Evolutionary conservation across 2,329 filamentous ascomycete species (phyloP).

Genomic region (Arthrobotrys musiformis): DNA sequence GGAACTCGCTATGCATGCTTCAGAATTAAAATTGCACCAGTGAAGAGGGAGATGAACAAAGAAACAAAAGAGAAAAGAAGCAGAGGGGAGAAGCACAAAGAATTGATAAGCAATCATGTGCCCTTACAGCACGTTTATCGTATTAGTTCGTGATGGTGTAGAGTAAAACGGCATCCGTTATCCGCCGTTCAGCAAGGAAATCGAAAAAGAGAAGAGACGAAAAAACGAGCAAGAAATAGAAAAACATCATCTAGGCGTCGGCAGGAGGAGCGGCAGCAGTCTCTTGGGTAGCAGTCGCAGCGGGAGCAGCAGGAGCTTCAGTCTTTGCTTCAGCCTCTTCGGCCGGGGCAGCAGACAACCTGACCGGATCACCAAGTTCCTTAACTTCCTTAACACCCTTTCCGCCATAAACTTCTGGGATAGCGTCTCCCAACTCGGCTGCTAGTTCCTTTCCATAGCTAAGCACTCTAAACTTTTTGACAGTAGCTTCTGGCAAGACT

Average conservation of each 20-base stretch:
- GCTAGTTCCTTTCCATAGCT: constrained; percentile 77
- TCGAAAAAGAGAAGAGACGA: not conserved
- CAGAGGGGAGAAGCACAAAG: not conserved
- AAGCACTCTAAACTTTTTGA: constrained; percentile 83
- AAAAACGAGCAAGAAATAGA: not conserved
- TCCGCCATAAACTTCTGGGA: constrained; percentile 84
- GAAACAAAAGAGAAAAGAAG: not conserved
- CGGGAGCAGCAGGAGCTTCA: not conserved
- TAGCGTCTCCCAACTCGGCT: constrained; percentile 71
- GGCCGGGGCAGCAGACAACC: constrained; percentile 17
- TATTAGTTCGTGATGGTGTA: not conserved
- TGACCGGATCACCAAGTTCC: constrained; percentile 60
- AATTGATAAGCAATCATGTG: not conserved
- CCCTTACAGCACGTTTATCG: not conserved
- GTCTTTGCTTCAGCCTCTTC: not conserved
- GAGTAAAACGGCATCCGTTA: not conserved
- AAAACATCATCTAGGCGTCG: not conserved
- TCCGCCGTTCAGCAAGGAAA: not conserved
- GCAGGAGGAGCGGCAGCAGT: not conserved
- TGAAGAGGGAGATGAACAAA: not conserved
- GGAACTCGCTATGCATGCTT: constrained; percentile 8
- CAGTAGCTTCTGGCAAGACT: constrained; percentile 77
- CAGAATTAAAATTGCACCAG: not conserved
- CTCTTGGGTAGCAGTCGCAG: not conserved
- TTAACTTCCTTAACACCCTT: constrained; percentile 68